These are phyloP conservation scores for Falciphora oryzae DNA, from an alignment of 2,329 filamentous ascomycete genomes.

Conservation along the genomic window DNA sequence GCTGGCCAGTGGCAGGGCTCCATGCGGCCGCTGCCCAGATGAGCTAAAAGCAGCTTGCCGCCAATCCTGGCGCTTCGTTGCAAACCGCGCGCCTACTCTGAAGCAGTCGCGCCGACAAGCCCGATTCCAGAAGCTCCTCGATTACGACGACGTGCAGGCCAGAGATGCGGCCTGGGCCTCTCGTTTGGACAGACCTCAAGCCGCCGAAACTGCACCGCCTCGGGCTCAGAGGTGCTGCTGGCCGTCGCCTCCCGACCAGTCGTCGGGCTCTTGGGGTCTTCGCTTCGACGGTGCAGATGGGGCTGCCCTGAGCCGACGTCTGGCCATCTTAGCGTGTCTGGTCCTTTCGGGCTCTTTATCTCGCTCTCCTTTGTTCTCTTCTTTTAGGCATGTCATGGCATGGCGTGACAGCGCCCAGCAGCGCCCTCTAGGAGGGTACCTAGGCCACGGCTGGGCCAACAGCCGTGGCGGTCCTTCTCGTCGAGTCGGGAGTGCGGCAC, in stretches of 20 bases:
- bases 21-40: neutral
- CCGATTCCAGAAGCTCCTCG: neutral
- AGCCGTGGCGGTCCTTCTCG: neutral
- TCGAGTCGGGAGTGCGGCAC: neutral
- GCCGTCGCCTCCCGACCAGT: neutral
- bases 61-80: slow-evolving; percentile 7
- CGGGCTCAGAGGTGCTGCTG: slow-evolving; percentile 5
- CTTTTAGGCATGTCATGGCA: no score
- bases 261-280: neutral
- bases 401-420: no score
- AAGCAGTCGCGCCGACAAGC: neutral
- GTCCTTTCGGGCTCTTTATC: neutral
- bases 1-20: neutral
- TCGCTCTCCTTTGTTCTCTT: neutral
- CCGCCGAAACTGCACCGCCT: slow-evolving; percentile 19
- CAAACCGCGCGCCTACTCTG: slow-evolving; percentile 2
- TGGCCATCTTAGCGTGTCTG: neutral
- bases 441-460: neutral
- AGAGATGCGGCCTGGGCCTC: slow-evolving; percentile 13
- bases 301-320: neutral
- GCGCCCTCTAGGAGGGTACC: no score
- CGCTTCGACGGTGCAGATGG: neutral
- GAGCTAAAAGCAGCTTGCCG: slow-evolving; percentile 3
- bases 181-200: slow-evolving; percentile 12
- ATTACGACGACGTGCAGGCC: neutral